Evolutionary conservation across 148 eudicot species (phyloP).

Genomic region (Linanthus parryae): DNA sequence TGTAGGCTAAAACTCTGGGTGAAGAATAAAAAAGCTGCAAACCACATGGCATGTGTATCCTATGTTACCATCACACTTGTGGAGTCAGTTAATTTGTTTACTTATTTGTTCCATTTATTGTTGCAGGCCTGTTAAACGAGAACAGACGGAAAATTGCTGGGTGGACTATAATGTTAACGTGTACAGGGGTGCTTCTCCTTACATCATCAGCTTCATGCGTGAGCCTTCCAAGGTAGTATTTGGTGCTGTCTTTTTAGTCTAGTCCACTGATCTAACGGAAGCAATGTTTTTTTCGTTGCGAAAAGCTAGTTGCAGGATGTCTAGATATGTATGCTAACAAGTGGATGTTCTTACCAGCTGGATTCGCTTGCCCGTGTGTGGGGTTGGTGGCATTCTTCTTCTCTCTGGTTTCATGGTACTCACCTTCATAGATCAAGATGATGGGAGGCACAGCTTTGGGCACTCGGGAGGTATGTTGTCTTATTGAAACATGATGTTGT

Average conservation of each 20-base stretch:
- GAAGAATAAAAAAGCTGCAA: too few relatives aligned
- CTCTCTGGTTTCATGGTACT: constrained; percentile 56
- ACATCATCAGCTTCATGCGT: constrained; percentile 53
- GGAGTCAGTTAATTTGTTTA: too few relatives aligned
- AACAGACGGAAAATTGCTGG: constrained; percentile 78
- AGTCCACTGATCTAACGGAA: too few relatives aligned
- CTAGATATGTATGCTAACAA: too few relatives aligned
- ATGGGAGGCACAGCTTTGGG: constrained; percentile 81
- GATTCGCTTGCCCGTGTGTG: constrained; percentile 44
- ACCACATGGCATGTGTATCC: too few relatives aligned
- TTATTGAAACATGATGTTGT: constrained; percentile 5
- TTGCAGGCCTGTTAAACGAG: constrained; percentile 42
- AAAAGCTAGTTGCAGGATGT: too few relatives aligned
- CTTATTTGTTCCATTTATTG: constrained; percentile 4
- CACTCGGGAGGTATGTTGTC: constrained; percentile 63
- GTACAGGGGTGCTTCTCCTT: constrained; percentile 64
- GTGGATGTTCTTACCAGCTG: too few relatives aligned
- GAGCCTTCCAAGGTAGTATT: constrained; percentile 54
- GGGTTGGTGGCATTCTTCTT: constrained; percentile 56
- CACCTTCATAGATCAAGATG: constrained; percentile 77
- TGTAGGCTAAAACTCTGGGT: too few relatives aligned
- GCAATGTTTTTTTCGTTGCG: too few relatives aligned
- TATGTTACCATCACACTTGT: too few relatives aligned
- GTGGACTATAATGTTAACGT: constrained; percentile 67
- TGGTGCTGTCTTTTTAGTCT: too few relatives aligned